Conservation (phyloP, 2,329 filamentous ascomycete genomes). For the Zymoseptoria pseudotritici region DNA sequence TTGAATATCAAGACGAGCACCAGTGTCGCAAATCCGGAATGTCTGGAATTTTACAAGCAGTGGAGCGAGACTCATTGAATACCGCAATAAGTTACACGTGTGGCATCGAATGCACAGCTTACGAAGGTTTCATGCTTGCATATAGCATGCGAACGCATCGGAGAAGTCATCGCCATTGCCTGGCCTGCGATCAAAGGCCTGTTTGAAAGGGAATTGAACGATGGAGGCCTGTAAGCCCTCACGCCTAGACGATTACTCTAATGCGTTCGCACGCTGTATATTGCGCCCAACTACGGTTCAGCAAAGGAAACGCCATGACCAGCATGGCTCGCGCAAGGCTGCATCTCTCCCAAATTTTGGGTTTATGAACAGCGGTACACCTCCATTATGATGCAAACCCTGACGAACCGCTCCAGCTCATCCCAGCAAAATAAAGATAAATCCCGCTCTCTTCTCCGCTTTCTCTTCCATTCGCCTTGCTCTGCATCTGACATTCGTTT, state of each 20-base stretch:
- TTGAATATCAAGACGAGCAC: slow-evolving; percentile 81
- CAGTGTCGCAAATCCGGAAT: slow-evolving; percentile 85
- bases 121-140: no score
- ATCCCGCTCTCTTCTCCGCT: not conserved
- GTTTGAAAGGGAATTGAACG: not conserved
- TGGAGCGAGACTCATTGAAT: slow-evolving; percentile 57
- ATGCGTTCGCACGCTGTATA: no score
- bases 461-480: not conserved
- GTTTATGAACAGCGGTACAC: not conserved
- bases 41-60: slow-evolving; percentile 76
- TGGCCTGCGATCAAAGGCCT: not conserved
- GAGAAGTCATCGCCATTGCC: no score
- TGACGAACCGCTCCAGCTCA: not conserved
- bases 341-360: not conserved
- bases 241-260: no score
- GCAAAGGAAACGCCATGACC: not conserved
- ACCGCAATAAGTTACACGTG: no score
- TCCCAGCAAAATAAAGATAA: not conserved
- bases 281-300: not conserved
- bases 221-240: no score
- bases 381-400: not conserved
- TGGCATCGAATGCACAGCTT: no score
- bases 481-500: not conserved
- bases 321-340: not conserved
- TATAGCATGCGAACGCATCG: no score